Base-by-base conservation (phyloP, 2,329 filamentous ascomycete species). In the Chalara sp. region DNA sequence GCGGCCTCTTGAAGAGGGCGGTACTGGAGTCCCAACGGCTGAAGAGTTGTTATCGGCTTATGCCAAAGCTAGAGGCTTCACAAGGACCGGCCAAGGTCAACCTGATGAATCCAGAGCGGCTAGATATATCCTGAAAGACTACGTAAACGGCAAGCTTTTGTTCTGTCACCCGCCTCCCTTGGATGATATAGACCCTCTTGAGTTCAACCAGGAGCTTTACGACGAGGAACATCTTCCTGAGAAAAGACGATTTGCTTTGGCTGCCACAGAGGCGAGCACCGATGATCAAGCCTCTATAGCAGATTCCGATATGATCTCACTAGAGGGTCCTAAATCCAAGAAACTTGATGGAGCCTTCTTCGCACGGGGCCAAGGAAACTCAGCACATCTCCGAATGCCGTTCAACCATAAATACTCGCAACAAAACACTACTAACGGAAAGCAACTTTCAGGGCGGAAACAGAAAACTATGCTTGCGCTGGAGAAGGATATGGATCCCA, bases 21-120 rank as follows among this genome's bases (percentile, higher is more conserved):
- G 95, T 10, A 96, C 87, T 0, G 93, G 95, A 21, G 70, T 81
- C 0, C 89, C 91, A 10, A 95, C 89, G 0, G 87, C 87, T 3
- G 84, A 87, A 57, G 95, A 99, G 67, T 66, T 99, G 11, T 79
- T 99, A 5, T 76, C 83, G 31, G 86, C 92, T 3, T 97, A 96
- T 63, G 93, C 93, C 35, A 81, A 79, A 50, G 93, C 93, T 12
- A 78, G 95, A 65, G 93, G 93, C 8, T 99, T 95, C 72, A 84
- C 87, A 52, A 96, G 91, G 5, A 84, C 87, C 49, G 93, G 93
- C 63, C 80, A 88, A 33, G 92, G 93, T 6, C 87, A 93, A 64
- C 92, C 93, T 0, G 93, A 99, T 63, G 90, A 96, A 72, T 95
- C 90, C 1, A 81, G 93, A 61, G 93, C 93, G 6, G 90, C 92